A percentile compares a stretch with the other conserved stretches of the same genome.
Evolutionary conservation across 2,329 filamentous ascomycete species (phyloP).

Genomic region (Fusarium sterilihyphosum): DNA sequence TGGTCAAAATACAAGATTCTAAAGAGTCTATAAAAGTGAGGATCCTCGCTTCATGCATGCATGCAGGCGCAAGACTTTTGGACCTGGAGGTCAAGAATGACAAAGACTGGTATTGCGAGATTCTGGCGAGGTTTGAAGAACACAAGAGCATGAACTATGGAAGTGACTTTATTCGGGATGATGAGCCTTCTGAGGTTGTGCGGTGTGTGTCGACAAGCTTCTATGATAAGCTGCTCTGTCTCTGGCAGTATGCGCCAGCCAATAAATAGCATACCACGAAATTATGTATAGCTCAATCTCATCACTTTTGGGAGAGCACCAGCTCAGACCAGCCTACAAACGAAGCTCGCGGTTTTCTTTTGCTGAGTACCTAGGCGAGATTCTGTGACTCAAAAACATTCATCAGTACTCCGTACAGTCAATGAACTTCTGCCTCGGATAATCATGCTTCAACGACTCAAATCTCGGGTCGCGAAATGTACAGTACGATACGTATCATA

Average conservation of each 20-base stretch:
- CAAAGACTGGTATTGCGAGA: constrained; percentile 67
- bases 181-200: constrained; percentile 41
- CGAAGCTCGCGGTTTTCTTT: neutral
- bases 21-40: constrained; percentile 48
- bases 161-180: constrained; percentile 70
- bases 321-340: neutral
- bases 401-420: neutral
- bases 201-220: constrained; percentile 78
- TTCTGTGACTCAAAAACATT: neutral
- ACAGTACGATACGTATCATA: neutral
- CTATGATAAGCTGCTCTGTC: constrained; percentile 75
- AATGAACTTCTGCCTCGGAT: neutral
- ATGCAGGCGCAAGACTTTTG: constrained; percentile 80
- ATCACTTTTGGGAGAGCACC: neutral
- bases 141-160: constrained; percentile 97
- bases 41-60: constrained; percentile 93
- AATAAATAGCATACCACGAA: neutral
- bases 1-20: constrained; percentile 55
- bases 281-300: neutral
- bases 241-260: constrained; percentile 62
- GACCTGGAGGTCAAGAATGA: constrained; percentile 52
- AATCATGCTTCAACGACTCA: neutral
- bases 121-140: constrained; percentile 80
- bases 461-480: neutral
- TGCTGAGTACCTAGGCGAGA: neutral